Base-by-base conservation (phyloP, 139 green algal genomes). In the Deuterostichococcus epilithicus region DNA sequence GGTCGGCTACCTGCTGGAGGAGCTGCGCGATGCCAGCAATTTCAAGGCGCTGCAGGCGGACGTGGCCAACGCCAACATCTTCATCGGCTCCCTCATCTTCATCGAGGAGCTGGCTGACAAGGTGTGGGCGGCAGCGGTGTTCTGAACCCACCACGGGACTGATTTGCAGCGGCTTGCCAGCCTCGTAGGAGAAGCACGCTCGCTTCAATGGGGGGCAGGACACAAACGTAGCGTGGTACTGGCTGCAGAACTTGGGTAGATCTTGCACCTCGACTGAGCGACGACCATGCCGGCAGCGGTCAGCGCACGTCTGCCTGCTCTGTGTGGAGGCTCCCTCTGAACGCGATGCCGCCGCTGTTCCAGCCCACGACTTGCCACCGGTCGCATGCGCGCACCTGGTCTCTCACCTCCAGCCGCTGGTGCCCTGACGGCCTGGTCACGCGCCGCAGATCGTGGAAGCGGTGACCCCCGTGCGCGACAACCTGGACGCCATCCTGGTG, bases 71-170 rank as follows among this genome's bases (percentile, higher is more conserved):
- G 89, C 94, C 70, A 99, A 99, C 84, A 88, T 99, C 63, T 99
- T 99, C 90, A 99, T 99, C 73, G 96, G 96, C 72, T 99, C 95
- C 37, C 91, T 99, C 70, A 99, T 99, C 84, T 99, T 99, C 84
- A 98, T 99, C 75, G 96, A 99, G 86, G 96, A 99, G 90, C 87
- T 99, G 60, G 96, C 96, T 18, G 93, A 98, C 71, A 99, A 99
- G 92, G 90, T 91, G 72, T 10, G 74, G 1, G 15, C 6, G 10
- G 10, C 5, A 20, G 10, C 10, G 4, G 20, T 67, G 59, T n/a
- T 67, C 10, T n/a, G 10, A 67, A 67, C 13, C 26, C 25, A 10
- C 26, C 20, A 6, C 59, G 23, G 20, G 20, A n/a, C 25, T 32
- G 13, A 67, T 67, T 4, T 5, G 10, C 6, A n/a, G 13, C 59